A percentile compares a stretch with the other conserved stretches of the same genome.
These are phyloP conservation scores for Coniosporium tulheliwenetii DNA, from an alignment of 2,329 filamentous ascomycete species.

Conservation along the genomic window DNA sequence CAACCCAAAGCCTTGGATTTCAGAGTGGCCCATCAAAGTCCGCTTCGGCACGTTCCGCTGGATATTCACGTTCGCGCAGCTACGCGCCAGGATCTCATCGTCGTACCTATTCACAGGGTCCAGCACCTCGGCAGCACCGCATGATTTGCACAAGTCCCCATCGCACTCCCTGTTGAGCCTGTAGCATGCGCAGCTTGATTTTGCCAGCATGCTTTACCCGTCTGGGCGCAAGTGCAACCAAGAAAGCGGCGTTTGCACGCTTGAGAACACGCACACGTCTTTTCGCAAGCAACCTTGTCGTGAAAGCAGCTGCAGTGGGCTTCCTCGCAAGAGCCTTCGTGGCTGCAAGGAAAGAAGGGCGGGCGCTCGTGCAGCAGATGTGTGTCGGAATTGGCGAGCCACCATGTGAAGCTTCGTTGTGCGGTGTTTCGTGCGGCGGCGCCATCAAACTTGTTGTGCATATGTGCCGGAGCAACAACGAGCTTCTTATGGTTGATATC, in stretches of 20 bases:
- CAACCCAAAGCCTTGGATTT: conserved; percentile 60
- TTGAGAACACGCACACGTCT: conserved; percentile 51
- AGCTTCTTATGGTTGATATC: conserved; percentile 13
- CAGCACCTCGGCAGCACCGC: conserved; percentile 52
- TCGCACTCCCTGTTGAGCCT: conserved; percentile 67
- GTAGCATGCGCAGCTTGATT: conserved; percentile 48
- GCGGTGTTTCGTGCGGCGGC: not conserved
- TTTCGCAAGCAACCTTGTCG: conserved; percentile 52
- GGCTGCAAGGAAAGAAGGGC: conserved; percentile 49
- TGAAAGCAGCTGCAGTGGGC: conserved; percentile 46
- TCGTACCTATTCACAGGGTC: conserved; percentile 52
- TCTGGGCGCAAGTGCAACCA: conserved; percentile 23
- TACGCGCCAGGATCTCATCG: conserved; percentile 36
- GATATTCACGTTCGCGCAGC: conserved; percentile 58
- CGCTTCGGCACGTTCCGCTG: conserved; percentile 52
- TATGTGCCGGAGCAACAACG: conserved; percentile 3
- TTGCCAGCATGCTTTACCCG: conserved; percentile 29
- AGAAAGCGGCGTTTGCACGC: conserved; percentile 37
- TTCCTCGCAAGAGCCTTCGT: conserved; percentile 52
- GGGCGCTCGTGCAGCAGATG: conserved; percentile 41
- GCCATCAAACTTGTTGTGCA: not conserved
- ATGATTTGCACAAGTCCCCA: conserved; percentile 54
- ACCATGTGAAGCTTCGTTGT: conserved; percentile 7
- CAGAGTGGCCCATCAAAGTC: conserved; percentile 54
- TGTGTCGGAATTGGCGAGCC: conserved; percentile 21